phyloP scores from a whole-genome alignment of 495 filamentous ascomycete genomes.

The Tetracladium marchalianum region DNA sequence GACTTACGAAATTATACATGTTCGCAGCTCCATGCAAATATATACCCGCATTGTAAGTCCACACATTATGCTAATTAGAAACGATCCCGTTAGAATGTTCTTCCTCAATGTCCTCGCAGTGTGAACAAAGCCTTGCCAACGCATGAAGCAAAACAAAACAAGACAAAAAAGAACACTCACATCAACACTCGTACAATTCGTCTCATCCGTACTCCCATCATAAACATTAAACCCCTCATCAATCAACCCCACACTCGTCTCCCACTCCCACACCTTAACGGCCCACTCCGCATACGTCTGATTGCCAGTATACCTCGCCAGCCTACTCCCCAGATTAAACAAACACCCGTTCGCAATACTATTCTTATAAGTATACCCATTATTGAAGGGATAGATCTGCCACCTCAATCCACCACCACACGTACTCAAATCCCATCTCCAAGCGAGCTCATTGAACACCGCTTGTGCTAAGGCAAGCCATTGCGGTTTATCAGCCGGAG shows the following conservation, averaged over 20 bases:
- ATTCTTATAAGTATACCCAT: constrained; percentile 67
- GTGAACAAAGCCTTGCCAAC: neutral
- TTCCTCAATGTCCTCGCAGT: neutral
- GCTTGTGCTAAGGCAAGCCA: constrained; percentile 79
- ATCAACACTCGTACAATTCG: constrained; percentile 33
- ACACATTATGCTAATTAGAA: constrained; percentile 17
- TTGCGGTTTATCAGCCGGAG: constrained; percentile 44
- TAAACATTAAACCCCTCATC: constrained; percentile 40
- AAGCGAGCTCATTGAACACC: constrained; percentile 63
- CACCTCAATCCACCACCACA: constrained; percentile 72
- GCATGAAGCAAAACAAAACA: neutral
- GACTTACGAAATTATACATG: constrained; percentile 55
- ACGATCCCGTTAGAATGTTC: too few species aligned
- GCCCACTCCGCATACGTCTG: constrained; percentile 63
- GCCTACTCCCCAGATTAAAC: constrained; percentile 62
- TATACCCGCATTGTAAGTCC: constrained; percentile 62
- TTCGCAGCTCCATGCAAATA: constrained; percentile 58
- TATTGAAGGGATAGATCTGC: constrained; percentile 70
- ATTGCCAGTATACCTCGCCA: constrained; percentile 64
- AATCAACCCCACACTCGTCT: constrained; percentile 37
- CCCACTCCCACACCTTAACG: constrained; percentile 60
- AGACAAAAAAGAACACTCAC: constrained; percentile 9
- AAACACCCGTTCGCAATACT: constrained; percentile 69
- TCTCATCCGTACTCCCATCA: constrained; percentile 42
- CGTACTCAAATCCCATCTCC: constrained; percentile 51